A percentile compares a stretch with the other conserved stretches of the same genome.
Conservation (phyloP, 2,329 filamentous ascomycete species). For the Fusarium sp. region DNA sequence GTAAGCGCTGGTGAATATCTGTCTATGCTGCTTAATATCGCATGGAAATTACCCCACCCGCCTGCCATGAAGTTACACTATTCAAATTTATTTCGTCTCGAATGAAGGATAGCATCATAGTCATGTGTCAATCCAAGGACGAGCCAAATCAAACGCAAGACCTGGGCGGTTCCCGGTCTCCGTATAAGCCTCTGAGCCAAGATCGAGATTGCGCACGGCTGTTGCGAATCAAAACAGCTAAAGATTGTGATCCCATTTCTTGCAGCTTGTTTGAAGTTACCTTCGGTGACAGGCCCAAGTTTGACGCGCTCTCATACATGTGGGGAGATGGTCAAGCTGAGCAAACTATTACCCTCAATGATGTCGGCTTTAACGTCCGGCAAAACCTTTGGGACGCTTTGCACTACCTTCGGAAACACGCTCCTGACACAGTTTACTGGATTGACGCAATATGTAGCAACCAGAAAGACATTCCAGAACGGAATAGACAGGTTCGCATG, state of each 20-base stretch:
- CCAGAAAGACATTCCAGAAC: background rate
- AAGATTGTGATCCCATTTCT: background rate
- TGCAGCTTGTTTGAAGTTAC: background rate
- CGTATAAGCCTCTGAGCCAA: background rate
- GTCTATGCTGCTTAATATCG: background rate
- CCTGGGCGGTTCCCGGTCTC: accelerated
- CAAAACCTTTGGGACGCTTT: constrained; percentile 1
- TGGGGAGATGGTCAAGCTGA: background rate
- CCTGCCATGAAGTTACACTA: background rate
- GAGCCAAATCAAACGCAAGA: background rate
- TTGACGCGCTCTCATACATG: background rate
- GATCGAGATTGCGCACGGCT: background rate
- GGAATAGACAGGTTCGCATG: background rate
- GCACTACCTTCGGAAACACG: background rate
- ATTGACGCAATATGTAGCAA: background rate
- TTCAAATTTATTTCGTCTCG: background rate
- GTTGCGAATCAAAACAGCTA: background rate
- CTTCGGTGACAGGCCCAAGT: background rate
- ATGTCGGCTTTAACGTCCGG: accelerated
- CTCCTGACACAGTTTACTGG: background rate
- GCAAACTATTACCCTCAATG: background rate
- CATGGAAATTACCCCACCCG: background rate
- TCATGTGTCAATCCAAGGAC: background rate
- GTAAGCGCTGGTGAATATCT: background rate
- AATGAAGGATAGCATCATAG: background rate